Base-by-base conservation (phyloP, 805 yeast genomes). In the Sugiyamaella valdiviana region DNA sequence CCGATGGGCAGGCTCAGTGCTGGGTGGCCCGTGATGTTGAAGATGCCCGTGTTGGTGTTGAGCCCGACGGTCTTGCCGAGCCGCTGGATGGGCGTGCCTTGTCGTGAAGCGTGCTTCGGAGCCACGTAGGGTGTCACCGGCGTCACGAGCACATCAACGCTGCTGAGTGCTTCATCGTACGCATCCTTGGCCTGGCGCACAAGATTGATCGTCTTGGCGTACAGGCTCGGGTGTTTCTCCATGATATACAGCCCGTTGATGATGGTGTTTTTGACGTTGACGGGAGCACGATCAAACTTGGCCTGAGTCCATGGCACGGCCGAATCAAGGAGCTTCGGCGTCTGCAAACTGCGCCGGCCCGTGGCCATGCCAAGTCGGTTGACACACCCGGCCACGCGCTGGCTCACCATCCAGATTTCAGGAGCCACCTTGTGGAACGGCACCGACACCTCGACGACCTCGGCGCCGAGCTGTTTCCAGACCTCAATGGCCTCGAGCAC, bases 1-100 rank as follows among this genome's bases (percentile, higher is more conserved):
- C 70, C 69, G 32, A 63, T 55, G 2, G 72, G 71, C 19, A 68
- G 52, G 39, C 61, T 64, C 53, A 68, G 37, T 2, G 70, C 69
- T 17, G 72, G 72, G 50, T 68, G 70, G 9, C 72, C 72, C 17
- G 68, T 64, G 45, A 62, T 59, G 50, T 68, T 61, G 57, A 68
- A 67, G 22, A 65, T 64, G 35, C 65, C 62, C 3, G 72, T 66
- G 53, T 68, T 68, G 19, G 65, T 63, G 49, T 64, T 66, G 36
- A 67, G 50, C 14, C 72, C 72, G 22, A 43, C 46, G 7, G 47
- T 48, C 39, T 44, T 48, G 15, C 46, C 41, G 9, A 48, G 21
- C 6, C 39, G 21, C 10, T 48, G 47, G 16, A 48, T 42, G 9
- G 51, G 51, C 12, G 47, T 9, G 14, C 51, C 51, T 2, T 42